Evolutionary conservation across 805 yeast genomes (phyloP), one percentile per base, ranked within the genome.

Genomic region (Ogataea ramenticola): DNA sequence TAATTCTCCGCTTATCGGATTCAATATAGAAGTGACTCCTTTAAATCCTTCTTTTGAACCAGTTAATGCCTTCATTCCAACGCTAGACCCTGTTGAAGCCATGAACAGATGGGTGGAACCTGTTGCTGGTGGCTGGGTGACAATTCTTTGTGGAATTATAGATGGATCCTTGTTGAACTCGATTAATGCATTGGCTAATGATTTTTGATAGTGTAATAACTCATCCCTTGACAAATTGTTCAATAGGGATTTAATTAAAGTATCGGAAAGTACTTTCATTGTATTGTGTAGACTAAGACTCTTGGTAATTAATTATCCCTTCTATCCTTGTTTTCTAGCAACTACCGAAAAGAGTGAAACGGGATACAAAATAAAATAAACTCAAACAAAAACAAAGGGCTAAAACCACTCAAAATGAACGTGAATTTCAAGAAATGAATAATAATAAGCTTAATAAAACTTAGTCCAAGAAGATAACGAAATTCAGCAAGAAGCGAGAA

Each of bases 61-160:
- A 17, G 78, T 74, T 19, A 81, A 58, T 0, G 80, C 74, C 60
- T 81, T 81, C 52, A 81, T 64, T 10, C 87, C 87, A 14, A 74
- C 79, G 26, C 60, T 52, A 4, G 72, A 68, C 15, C 78, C 77
- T 4, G 75, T 67, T n/a, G 82, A 74, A 3, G 85, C 83, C 87
- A 81, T 81, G 58, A 77, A 79, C 27, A 81, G 53, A 56, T 80
- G 85, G 1, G 73, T 66, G 3, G 75, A 57, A 48, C 65, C 60
- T 38, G 69, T 56, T 50, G 74, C 58, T 26, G 55, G 51, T 5
- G 17, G 17, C 4, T n/a, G 21, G 37, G 68, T 56, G 7, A 75
- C 79, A 5, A 71, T 75, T 52, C 86, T 61, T 34, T 72, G 77
- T 3, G 86, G 86, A 17, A 77, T 71, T 19, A 71, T 56, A 1